Percentiles rank a stretch among this genome's conserved stretches.
Evolutionary conservation across 1,284 basidiomycete species (phyloP).

Genomic region (Ustilago trichophora): DNA sequence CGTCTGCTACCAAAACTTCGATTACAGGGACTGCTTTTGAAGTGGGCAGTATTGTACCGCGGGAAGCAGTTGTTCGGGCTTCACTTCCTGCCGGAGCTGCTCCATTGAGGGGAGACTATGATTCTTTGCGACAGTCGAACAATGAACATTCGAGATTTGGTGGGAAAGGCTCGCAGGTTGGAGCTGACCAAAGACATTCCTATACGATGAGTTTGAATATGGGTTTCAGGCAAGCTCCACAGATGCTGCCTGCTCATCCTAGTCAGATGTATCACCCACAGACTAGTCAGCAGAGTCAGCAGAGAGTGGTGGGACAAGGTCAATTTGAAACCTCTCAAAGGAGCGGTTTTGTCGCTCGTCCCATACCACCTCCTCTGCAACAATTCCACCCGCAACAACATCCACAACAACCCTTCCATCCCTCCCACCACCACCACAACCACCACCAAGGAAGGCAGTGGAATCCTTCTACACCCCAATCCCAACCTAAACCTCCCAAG

Average conservation of each 20-base stretch:
- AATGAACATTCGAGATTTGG: too few relatives aligned
- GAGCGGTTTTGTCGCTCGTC: too few relatives aligned
- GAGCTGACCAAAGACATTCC: not conserved
- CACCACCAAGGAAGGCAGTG: too few relatives aligned
- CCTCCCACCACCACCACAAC: not conserved
- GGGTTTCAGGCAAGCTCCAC: not conserved
- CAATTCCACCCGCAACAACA: not conserved
- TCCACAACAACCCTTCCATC: not conserved
- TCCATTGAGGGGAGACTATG: slow-evolving; percentile 8
- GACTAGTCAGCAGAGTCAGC: not conserved
- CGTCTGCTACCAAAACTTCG: not conserved
- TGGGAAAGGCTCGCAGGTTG: too few relatives aligned
- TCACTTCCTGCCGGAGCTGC: not conserved
- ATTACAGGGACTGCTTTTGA: slow-evolving; percentile 15
- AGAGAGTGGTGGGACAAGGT: too few relatives aligned
- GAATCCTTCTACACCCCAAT: too few relatives aligned
- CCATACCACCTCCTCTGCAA: not conserved
- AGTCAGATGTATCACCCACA: too few relatives aligned
- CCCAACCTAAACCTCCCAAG: too few relatives aligned
- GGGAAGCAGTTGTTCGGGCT: slow-evolving; percentile 13
- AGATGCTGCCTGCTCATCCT: slow-evolving; percentile 3
- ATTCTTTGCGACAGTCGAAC: slow-evolving; percentile 1
- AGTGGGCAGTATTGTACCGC: slow-evolving; percentile 29
- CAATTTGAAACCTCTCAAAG: too few relatives aligned
- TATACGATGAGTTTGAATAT: not conserved